phyloP scores from a whole-genome alignment of 164 flowering plant genomes.

The Liquidambar formosana region DNA sequence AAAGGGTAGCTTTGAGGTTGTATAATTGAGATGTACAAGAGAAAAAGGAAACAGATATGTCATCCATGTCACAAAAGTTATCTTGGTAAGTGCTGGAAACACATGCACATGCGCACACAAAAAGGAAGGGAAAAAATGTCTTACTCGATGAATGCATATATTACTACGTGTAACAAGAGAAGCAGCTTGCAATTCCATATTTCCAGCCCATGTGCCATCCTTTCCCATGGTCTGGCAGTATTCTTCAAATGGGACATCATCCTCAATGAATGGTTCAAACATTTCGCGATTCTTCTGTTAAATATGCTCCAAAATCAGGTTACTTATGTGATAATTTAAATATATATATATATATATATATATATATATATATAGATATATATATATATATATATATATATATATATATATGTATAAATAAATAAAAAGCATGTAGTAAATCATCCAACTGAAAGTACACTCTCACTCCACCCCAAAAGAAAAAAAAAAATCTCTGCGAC shows the following conservation, averaged over 20 bases:
- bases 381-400: not conserved
- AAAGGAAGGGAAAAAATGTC: conserved; percentile 6
- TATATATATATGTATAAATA: not conserved
- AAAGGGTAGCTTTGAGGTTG: not conserved
- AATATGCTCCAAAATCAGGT: conserved; percentile 10
- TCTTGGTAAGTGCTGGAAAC: not conserved
- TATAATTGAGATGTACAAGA: not conserved
- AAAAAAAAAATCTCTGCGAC: too few species aligned
- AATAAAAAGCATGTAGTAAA: not conserved
- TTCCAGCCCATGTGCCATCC: conserved; percentile 97
- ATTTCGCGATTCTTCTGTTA: conserved; percentile 72
- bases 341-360: too few species aligned
- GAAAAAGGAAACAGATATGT: not conserved
- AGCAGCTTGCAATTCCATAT: conserved; percentile 93
- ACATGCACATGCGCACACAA: not conserved
- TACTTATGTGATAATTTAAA: too few species aligned
- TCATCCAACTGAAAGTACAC: too few species aligned
- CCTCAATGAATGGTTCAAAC: conserved; percentile 96
- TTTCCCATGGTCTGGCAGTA: conserved; percentile 82
- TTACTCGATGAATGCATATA: conserved; percentile 87
- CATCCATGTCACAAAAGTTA: not conserved
- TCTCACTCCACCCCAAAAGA: too few species aligned
- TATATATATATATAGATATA: not conserved
- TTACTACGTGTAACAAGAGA: conserved; percentile 85
- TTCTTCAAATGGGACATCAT: conserved; percentile 86